These are phyloP conservation scores for Calonectria henricotiae DNA, from an alignment of 2,329 filamentous ascomycete species.

Conservation along the genomic window DNA sequence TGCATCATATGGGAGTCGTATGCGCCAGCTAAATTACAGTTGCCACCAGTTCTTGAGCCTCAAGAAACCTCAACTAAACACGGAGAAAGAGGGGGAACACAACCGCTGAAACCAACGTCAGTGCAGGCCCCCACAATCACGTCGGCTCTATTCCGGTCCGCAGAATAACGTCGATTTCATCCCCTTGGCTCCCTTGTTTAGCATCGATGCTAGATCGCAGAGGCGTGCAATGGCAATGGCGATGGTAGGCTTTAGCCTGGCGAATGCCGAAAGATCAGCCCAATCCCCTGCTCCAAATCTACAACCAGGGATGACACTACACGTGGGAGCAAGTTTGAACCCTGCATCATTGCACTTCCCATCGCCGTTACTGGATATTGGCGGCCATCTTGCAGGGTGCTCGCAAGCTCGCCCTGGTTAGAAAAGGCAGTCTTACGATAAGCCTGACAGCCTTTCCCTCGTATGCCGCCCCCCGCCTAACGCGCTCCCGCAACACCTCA, in stretches of 20 bases:
- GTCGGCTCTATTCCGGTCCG: constrained; percentile 32
- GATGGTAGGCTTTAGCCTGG: constrained; percentile 24
- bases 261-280: constrained; percentile 38
- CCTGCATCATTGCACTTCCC: constrained; percentile 23
- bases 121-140: constrained; percentile 22
- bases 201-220: constrained; percentile 30
- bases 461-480: constrained; percentile 25
- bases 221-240: constrained; percentile 23
- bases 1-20: constrained; percentile 25
- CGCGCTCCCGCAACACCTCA: constrained; percentile 4
- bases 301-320: constrained; percentile 34
- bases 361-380: constrained; percentile 10
- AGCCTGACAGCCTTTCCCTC: constrained; percentile 7
- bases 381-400: constrained; percentile 7
- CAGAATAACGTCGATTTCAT: constrained; percentile 32
- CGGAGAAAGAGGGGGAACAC: constrained; percentile 22
- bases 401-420: constrained; percentile 14
- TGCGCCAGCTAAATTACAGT: constrained; percentile 22
- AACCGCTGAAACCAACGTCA: constrained; percentile 25
- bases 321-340: constrained; percentile 36
- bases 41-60: constrained; percentile 22
- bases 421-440: constrained; percentile 36
- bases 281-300: constrained; percentile 27
- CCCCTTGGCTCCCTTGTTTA: constrained; percentile 28
- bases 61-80: constrained; percentile 20